Percentiles rank a stretch among this genome's conserved stretches.
phyloP scores from a whole-genome alignment of 257 asterid species.

The Scutellaria barbata region DNA sequence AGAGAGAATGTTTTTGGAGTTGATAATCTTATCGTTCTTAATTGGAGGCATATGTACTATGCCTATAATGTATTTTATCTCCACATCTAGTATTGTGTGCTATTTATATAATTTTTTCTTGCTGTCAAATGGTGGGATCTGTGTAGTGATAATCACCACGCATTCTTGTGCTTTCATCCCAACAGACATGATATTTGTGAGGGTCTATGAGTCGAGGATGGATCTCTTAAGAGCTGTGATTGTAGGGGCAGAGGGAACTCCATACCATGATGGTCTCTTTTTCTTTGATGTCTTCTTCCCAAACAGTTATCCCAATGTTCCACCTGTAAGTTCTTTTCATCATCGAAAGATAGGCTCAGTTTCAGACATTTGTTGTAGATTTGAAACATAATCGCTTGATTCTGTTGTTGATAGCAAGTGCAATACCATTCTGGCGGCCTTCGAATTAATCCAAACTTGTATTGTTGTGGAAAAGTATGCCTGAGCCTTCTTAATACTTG shows the following conservation, averaged over 20 bases:
- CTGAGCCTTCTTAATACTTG: constrained; percentile 93
- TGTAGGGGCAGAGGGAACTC: constrained; percentile 95
- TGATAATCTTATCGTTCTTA: neutral
- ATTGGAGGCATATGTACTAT: neutral
- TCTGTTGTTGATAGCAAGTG: constrained; percentile 59
- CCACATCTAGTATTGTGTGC: neutral
- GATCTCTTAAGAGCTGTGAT: constrained; percentile 91
- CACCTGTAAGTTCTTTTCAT: constrained; percentile 67
- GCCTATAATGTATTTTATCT: neutral
- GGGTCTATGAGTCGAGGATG: constrained; percentile 94
- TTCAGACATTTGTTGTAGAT: neutral
- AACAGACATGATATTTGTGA: constrained; percentile 75
- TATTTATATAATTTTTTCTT: constrained; percentile 3
- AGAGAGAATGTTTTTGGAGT: neutral
- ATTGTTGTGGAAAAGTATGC: constrained; percentile 85
- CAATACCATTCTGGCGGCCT: constrained; percentile 89
- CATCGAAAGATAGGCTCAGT: neutral
- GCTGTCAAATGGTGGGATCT: neutral
- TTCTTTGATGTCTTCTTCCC: constrained; percentile 88
- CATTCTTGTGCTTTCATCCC: constrained; percentile 26
- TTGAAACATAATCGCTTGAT: constrained; percentile 18
- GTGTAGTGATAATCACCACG: neutral
- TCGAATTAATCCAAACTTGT: constrained; percentile 86
- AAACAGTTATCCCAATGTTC: constrained; percentile 73
- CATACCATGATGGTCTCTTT: constrained; percentile 92